Conservation (phyloP, 306 rosid species). For the Prunus mira region DNA sequence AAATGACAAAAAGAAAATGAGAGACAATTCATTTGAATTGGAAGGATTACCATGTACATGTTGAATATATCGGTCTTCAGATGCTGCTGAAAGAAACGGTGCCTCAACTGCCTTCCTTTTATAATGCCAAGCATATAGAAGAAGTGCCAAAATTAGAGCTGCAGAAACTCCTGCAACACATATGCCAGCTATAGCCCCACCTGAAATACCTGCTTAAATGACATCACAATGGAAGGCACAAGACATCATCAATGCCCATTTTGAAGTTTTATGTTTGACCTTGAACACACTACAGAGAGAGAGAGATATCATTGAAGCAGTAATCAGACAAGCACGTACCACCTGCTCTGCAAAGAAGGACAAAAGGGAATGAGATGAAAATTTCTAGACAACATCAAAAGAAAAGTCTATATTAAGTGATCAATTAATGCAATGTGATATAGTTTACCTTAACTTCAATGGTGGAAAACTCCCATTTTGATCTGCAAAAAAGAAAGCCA, state of each 20-base stretch:
- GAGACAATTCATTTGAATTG: not conserved
- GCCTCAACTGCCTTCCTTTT: slow-evolving; percentile 43
- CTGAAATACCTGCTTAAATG: slow-evolving; percentile 48
- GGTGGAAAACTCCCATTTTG: slow-evolving; percentile 58
- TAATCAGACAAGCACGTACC: slow-evolving; percentile 24
- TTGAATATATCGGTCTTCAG: slow-evolving; percentile 36
- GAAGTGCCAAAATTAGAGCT: slow-evolving; percentile 32
- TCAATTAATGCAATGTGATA: not conserved
- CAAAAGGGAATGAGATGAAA: slow-evolving; percentile 11
- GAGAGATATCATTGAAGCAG: slow-evolving; percentile 15
- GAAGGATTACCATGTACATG: slow-evolving; percentile 32
- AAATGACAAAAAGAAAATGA: not conserved
- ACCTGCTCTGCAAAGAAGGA: slow-evolving; percentile 68
- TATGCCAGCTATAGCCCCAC: slow-evolving; percentile 50
- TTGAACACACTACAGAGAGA: not conserved
- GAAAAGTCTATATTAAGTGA: not conserved
- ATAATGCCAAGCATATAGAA: slow-evolving; percentile 30
- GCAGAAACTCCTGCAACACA: slow-evolving; percentile 48
- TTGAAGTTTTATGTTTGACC: slow-evolving; percentile 1
- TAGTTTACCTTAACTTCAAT: slow-evolving; percentile 37
- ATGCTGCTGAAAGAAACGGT: slow-evolving; percentile 30
- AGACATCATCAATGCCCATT: slow-evolving; percentile 15
- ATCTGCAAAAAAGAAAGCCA: slow-evolving; percentile 44
- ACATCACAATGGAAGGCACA: slow-evolving; percentile 25
- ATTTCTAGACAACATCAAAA: slow-evolving; percentile 23